Percentiles rank a stretch among this genome's conserved stretches.
These are phyloP conservation scores for grape (Vitis vinifera) DNA, from an alignment of 164 flowering plant genomes.

Conservation along the genomic window ASM3070453v1 NC_081817.1:4589501-4590000, in stretches of 20 bases:
- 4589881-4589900: not conserved
- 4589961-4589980: too few relatives aligned
- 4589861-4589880: not conserved
- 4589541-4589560: constrained; percentile 1
- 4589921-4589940: too few relatives aligned
- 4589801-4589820: constrained; percentile 40
- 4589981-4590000: too few relatives aligned
- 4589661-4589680: constrained; percentile 16
- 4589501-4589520: constrained; percentile 7
- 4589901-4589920: too few relatives aligned
- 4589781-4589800: constrained; percentile 52
- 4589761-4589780: constrained; percentile 38
- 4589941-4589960: too few relatives aligned
- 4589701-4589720: constrained; percentile 6
- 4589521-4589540: constrained; percentile 16
- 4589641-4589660: constrained; percentile 23
- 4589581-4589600: constrained; percentile 9
- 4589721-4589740: constrained; percentile 21
- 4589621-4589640: constrained; percentile 7
- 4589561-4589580: not conserved
- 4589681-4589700: constrained; percentile 7
- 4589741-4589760: constrained; percentile 21
- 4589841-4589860: too few relatives aligned
- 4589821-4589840: not conserved
- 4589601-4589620: constrained; percentile 38